Percentiles rank a stretch among this genome's conserved stretches.
These are phyloP conservation scores for Dichomitus squalens DNA, from an alignment of 1,284 basidiomycete species.

Conservation along the genomic window DNA sequence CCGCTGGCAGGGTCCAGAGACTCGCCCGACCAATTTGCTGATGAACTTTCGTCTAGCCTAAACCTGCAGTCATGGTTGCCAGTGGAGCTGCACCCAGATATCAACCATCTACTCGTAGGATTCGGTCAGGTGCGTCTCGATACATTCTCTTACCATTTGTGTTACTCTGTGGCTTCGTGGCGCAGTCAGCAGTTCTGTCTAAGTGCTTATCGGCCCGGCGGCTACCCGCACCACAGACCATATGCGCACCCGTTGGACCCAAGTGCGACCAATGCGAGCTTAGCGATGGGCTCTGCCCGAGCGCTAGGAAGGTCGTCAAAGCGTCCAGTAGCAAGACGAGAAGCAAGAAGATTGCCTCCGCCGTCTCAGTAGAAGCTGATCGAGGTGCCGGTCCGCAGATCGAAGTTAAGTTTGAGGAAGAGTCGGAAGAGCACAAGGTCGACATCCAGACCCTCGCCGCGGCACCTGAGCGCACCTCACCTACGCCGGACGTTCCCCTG, in stretches of 20 bases:
- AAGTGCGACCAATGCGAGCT: conserved; percentile 80
- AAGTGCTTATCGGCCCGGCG: not conserved
- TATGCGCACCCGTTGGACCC: conserved; percentile 85
- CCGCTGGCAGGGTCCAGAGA: not conserved
- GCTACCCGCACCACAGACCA: conserved; percentile 45
- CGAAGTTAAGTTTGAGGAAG: conserved; percentile 40
- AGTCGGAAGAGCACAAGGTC: conserved; percentile 18
- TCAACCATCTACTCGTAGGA: conserved; percentile 89
- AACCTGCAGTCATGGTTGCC: conserved; percentile 94
- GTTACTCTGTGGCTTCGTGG: not conserved
- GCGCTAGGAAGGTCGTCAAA: conserved; percentile 42
- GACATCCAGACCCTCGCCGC: not conserved
- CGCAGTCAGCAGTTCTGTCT: not conserved
- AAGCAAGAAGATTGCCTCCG: conserved; percentile 13
- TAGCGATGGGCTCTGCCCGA: conserved; percentile 61
- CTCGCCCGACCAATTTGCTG: not conserved
- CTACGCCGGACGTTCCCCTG: conserved; percentile 1
- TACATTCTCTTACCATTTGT: not conserved
- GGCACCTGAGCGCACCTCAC: not conserved
- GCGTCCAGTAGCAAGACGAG: conserved; percentile 11
- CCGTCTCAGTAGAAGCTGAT: not conserved
- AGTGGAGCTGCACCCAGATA: conserved; percentile 73
- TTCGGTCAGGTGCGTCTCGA: conserved; percentile 78
- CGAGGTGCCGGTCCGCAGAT: conserved; percentile 36
- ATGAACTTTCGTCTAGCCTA: conserved; percentile 45